Base-by-base conservation (phyloP, 73 alveolate species). In the Paramecium octaurelia region DNA sequence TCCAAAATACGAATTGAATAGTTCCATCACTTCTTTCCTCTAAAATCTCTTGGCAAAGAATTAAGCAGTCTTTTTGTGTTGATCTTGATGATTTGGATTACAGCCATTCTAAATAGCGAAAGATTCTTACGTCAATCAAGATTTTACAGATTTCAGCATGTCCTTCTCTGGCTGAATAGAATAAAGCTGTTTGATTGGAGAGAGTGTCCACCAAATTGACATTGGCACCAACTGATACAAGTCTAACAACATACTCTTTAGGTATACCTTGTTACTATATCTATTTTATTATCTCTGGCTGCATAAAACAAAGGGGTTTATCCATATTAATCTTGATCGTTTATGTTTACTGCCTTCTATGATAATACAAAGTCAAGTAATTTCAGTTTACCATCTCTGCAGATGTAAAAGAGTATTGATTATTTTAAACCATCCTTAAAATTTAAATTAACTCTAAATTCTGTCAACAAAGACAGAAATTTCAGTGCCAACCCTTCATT, bases 161-260 rank as follows among this genome's bases (percentile, higher is more conserved):
- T 70, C 99, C 99, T 80, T 98, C 99, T 92, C 99, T 89, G 1
- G 99, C 97, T 42, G 98, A 95, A 86, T 98, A 98, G 88, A 94
- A 98, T 16, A 98, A 92, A 18, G 98, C 96, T 9, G 98, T 97
- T 93, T 97, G 94, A 10, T 97, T 96, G 88, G 96, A 92, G 31
- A 94, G 70, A 6, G 68, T 89, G 92, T 97, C 99, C 36, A 88
- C 93, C 36, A 94, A 96, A 84, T 95, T 96, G 24, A 95, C 86
- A 92, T 96, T 94, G 18, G 97, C 93, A 5, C 98, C 99, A 64
- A 93, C 68, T 73, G 88, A 95, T 20, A 97, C 86, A 48, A 97
- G 88, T 24, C 92, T 91, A 40, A 40, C 9, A 73, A 5, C 16
- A 35, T 16, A 73, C 16, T 11, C 5, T 31, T 36, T 73, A 29